Evolutionary conservation across 805 yeast species (phyloP), one percentile per base, ranked within the genome.

Genomic region (Candida silvicultrix): DNA sequence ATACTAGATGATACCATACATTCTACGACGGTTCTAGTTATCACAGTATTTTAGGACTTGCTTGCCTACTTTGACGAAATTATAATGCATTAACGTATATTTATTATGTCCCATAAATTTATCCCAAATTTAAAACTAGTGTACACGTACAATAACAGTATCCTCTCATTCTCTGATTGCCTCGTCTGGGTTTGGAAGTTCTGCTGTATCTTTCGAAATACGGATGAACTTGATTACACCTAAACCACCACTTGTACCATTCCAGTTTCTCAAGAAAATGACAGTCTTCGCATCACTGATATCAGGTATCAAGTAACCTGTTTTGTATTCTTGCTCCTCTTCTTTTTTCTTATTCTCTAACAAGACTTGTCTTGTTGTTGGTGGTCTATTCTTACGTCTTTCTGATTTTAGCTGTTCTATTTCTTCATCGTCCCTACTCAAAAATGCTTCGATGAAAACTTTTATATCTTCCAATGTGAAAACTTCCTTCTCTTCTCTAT

Each of bases 321-420:
- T 73, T 19, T 65, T 69, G 56, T 76, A 89, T 46, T 84, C 79
- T 37, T 77, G 75, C 35, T 58, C 43, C 46, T 90, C 97, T 41
- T 73, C 67, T 44, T 83, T 80, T 40, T 72, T 71, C 57, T 77
- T 77, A 52, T 75, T 77, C 54, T 85, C 84, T 47, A 89, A 63
- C 20, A 77, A 57, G 52, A 80, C 81, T 57, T 88, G 96, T 59
- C 80, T 80, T 49, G 76, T 77, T 6, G 85, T 66, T 16, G 86
- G 75, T 10, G 99, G 96, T 67, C 98, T 77, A 16, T 95, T 95
- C n/a, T 89, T 80, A 60, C 96, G 78, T 70, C 96, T 78, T 45
- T 74, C 78, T 5, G 62, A 65, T 49, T 74, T 77, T 46, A 87
- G 68, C 43, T 70, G 70, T n/a, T 75, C 75, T 43, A 92, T 62